Percentiles rank a stretch among this genome's conserved stretches.
These are phyloP conservation scores for Rhodocollybia butyracea DNA, from an alignment of 768 basidiomycete species.

Conservation along the genomic window DNA sequence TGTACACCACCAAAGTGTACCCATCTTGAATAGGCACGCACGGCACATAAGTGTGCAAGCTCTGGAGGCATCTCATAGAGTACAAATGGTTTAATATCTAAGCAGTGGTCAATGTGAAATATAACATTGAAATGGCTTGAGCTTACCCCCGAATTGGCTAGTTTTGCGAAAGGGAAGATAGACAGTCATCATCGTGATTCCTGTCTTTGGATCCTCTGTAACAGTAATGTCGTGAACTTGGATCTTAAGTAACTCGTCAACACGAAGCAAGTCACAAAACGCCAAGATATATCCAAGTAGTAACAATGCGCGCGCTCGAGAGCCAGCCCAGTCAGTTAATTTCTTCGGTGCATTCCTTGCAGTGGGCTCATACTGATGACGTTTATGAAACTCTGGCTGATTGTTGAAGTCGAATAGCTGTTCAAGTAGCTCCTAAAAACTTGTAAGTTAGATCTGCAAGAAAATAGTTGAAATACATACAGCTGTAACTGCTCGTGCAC, in stretches of 20 bases:
- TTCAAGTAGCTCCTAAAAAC: constrained; percentile 9
- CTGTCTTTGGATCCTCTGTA: background rate
- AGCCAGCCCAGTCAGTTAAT: background rate
- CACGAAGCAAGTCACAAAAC: constrained; percentile 16
- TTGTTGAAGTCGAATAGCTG: constrained; percentile 13
- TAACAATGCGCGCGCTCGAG: background rate
- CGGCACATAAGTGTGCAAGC: constrained; percentile 15
- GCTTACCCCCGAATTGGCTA: constrained; percentile 17
- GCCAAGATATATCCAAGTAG: constrained; percentile 5
- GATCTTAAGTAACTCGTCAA: constrained; percentile 17
- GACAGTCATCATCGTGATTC: constrained; percentile 4
- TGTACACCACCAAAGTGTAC: background rate
- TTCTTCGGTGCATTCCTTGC: background rate
- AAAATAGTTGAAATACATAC: constrained; percentile 1
- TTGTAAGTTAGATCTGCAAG: background rate
- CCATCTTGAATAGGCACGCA: constrained; percentile 14
- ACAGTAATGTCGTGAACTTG: constrained; percentile 10
- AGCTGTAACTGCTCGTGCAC: constrained; percentile 15
- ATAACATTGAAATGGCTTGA: background rate
- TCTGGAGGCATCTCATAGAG: constrained; percentile 5
- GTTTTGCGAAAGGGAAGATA: constrained; percentile 16
- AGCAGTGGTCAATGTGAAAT: background rate
- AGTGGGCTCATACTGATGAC: background rate
- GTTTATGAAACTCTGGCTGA: background rate
- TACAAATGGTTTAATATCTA: constrained; percentile 17